These are phyloP conservation scores for Keqinozyma sinolaborantium DNA, from an alignment of 1,139 yeast species.

Conservation along the genomic window DNA sequence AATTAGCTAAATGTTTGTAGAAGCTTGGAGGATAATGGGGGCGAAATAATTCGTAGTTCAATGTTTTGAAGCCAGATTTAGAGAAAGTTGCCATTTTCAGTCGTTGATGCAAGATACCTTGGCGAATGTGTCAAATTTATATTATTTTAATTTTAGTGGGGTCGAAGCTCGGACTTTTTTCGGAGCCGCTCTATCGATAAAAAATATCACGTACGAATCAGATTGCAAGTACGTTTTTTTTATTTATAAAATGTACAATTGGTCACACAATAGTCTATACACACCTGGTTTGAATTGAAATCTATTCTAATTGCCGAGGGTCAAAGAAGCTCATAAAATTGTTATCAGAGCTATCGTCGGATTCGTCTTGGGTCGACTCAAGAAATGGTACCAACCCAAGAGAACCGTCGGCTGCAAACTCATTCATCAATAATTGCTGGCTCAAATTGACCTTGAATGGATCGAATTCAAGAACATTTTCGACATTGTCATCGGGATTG, in stretches of 20 bases:
- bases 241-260: too few relatives aligned
- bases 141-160: not conserved
- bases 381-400: slow-evolving; percentile 59
- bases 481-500: slow-evolving; percentile 17
- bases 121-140: not conserved
- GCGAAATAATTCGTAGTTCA: slow-evolving; percentile 57
- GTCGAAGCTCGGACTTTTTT: not conserved
- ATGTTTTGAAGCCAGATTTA: slow-evolving; percentile 53
- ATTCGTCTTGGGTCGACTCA: slow-evolving; percentile 21
- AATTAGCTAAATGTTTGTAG: slow-evolving; percentile 37
- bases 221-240: too few relatives aligned
- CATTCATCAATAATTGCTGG: slow-evolving; percentile 40
- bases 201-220: too few relatives aligned
- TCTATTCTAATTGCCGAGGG: not conserved
- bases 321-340: not conserved
- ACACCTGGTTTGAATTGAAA: too few relatives aligned
- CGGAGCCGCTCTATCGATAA: too few relatives aligned
- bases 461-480: slow-evolving; percentile 34
- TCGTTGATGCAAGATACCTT: not conserved
- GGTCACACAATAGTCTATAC: too few relatives aligned
- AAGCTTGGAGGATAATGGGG: slow-evolving; percentile 63
- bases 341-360: slow-evolving; percentile 1
- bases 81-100: slow-evolving; percentile 63
- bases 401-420: slow-evolving; percentile 69
- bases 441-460: slow-evolving; percentile 36